phyloP scores from a whole-genome alignment of 192 early-diverging fungal genomes.

The Neocallimastix lanati region DNA sequence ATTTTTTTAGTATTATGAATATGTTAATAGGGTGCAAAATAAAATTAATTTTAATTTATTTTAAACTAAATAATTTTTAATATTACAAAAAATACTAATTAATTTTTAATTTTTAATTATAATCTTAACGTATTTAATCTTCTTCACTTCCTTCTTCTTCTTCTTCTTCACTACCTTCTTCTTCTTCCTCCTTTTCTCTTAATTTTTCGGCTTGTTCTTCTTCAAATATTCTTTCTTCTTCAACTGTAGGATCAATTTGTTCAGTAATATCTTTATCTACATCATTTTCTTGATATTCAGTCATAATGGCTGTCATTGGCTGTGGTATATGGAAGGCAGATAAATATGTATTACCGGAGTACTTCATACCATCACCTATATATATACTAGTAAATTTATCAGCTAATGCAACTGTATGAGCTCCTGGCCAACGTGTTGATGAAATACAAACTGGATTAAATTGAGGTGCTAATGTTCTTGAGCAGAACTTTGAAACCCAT shows the following conservation, averaged over 20 bases:
- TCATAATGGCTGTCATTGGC: conserved; percentile 15
- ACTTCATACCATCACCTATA: conserved; percentile 36
- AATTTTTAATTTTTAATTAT: too few species aligned
- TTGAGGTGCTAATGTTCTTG: conserved; percentile 16
- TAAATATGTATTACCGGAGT: conserved; percentile 10
- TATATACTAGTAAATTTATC: conserved; percentile 45
- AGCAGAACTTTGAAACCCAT: conserved; percentile 25
- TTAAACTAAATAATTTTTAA: too few species aligned
- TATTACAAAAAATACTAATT: too few species aligned
- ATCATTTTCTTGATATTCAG: conserved; percentile 17
- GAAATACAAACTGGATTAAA: conserved; percentile 30
- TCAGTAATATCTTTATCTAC: conserved; percentile 21
- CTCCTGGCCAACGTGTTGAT: conserved; percentile 38
- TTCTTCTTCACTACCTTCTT: conserved; percentile 14
- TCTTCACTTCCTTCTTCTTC: conserved; percentile 13
- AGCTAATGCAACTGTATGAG: conserved; percentile 27
- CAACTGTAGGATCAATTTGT: conserved; percentile 36
- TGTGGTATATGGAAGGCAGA: conserved; percentile 13
- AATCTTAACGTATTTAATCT: neutral
- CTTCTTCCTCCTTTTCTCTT: conserved; percentile 23
- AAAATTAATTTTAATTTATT: too few species aligned
- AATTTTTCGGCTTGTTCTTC: conserved; percentile 19
- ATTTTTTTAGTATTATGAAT: too few species aligned
- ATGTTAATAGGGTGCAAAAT: too few species aligned
- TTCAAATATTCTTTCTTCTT: conserved; percentile 30